A percentile compares a stretch with the other conserved stretches of the same genome.
Conservation (phyloP, 768 basidiomycete genomes). For the Lactifluus echinatus region DNA sequence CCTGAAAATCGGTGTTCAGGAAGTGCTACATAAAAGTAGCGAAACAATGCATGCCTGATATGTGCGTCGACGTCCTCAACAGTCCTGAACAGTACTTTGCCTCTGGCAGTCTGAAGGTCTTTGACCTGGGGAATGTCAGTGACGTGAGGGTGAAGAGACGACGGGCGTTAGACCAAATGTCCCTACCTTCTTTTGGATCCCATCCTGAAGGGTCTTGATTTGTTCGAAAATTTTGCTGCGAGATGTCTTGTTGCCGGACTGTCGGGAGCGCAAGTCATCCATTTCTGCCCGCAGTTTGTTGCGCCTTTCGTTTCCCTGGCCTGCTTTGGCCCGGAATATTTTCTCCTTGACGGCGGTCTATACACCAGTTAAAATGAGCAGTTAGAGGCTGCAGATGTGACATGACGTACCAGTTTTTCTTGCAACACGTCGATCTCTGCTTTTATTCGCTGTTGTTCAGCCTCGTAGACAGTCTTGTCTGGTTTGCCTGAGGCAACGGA, state of each 20-base stretch:
- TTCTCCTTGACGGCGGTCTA: slow-evolving; percentile 71
- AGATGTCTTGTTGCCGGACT: slow-evolving; percentile 65
- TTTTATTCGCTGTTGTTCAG: slow-evolving; percentile 77
- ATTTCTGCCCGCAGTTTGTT: slow-evolving; percentile 70
- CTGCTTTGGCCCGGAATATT: slow-evolving; percentile 54
- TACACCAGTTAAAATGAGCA: slow-evolving; percentile 19
- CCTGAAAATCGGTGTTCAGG: slow-evolving; percentile 33
- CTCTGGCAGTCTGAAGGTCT: slow-evolving; percentile 73
- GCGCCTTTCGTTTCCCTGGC: slow-evolving; percentile 62
- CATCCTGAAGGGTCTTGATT: slow-evolving; percentile 70
- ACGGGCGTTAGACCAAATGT: neutral
- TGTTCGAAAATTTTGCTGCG: slow-evolving; percentile 69
- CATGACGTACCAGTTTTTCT: slow-evolving; percentile 58
- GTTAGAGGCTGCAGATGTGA: neutral
- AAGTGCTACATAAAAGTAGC: slow-evolving; percentile 1
- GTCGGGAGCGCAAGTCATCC: slow-evolving; percentile 67
- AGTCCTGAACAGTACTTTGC: slow-evolving; percentile 72
- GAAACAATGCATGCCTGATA: slow-evolving; percentile 56
- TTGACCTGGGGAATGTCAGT: slow-evolving; percentile 49
- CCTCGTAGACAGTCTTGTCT: slow-evolving; percentile 78
- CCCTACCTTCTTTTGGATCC: slow-evolving; percentile 70
- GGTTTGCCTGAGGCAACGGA: slow-evolving; percentile 49
- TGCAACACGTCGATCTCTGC: slow-evolving; percentile 79
- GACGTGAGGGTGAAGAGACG: neutral
- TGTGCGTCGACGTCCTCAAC: slow-evolving; percentile 81